Evolutionary conservation across 257 asterid genomes (phyloP), one percentile per base, ranked within the genome.

Genomic region (Gentiana straminea): DNA sequence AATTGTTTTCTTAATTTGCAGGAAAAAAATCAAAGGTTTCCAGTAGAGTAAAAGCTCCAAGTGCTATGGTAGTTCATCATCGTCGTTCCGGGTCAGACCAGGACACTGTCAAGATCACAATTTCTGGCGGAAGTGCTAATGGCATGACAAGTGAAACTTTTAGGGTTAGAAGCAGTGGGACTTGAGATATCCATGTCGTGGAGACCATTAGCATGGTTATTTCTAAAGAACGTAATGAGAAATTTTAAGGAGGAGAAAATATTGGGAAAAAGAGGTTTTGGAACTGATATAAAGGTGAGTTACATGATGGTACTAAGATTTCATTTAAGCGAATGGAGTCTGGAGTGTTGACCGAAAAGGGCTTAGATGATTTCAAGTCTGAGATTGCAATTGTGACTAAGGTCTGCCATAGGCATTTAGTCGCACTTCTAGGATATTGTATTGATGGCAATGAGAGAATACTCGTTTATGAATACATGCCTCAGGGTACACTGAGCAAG

Each of bases 301-400:
- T 88, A 70, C 90, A 78, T 39, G 97, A 89, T 15, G 93, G 90
- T 53, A 83, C 93, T 2, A 83, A 80, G 62, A 81, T 89, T 55
- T 94, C 92, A 0, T 94, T 83, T 32, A 89, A 89, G 81, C 63
- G 95, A 78, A 89, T 89, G 95, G 95, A 85, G 68, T 73, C 85
- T 4, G 44, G 44, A 3, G 44, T 39, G 7, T 7, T 39, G 6
- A 39, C 44, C 6, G 44, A 7, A 39, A 39, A 39, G 44, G 44
- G 44, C 4, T 39, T 39, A 7, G 7, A 4, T 39, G 44, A 39
- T 3, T 39, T 39, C 7, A 39, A 39, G 7, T 39, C 44, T 39
- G 44, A 39, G 44, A 39, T 39, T 39, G 4, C 44, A 3, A 7
- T 39, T 39, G 4, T 7, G 7, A 39, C 95, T 0, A 39, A 39